phyloP scores from a whole-genome alignment of 257 asterid genomes.

The Avicennia marina region DNA sequence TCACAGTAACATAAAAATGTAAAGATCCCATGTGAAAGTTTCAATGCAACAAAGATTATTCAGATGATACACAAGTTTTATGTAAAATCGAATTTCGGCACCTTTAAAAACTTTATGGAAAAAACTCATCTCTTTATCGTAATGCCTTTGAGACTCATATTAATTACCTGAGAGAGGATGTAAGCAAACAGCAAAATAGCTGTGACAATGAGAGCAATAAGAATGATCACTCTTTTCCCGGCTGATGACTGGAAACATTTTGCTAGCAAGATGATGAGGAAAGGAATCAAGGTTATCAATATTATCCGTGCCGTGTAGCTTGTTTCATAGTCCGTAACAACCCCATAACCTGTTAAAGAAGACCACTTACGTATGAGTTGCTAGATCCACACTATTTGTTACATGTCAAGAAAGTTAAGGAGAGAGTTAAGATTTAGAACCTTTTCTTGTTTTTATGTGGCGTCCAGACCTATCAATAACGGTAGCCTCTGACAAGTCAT shows the following conservation, averaged over 20 bases:
- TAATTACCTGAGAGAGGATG: conserved; percentile 42
- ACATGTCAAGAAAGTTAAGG: too few species aligned
- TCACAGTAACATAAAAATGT: neutral
- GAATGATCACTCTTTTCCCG: conserved; percentile 27
- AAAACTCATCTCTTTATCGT: neutral
- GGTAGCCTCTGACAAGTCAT: conserved; percentile 23
- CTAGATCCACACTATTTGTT: too few species aligned
- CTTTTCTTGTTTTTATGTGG: conserved; percentile 12
- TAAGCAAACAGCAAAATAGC: conserved; percentile 27
- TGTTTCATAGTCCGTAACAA: conserved; percentile 47
- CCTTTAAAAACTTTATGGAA: neutral
- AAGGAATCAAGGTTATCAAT: conserved; percentile 33
- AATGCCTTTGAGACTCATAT: too few species aligned
- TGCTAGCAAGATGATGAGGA: conserved; percentile 30
- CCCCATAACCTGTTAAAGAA: conserved; percentile 25
- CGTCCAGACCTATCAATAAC: conserved; percentile 7
- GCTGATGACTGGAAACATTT: conserved; percentile 9
- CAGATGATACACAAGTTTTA: too few species aligned
- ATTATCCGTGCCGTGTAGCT: conserved; percentile 47
- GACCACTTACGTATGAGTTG: neutral
- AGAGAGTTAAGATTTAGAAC: neutral
- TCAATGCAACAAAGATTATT: too few species aligned
- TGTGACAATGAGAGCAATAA: conserved; percentile 39
- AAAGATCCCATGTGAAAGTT: neutral
- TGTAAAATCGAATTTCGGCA: neutral